Conservation (phyloP, 2,329 filamentous ascomycete genomes). For the Mycosphaerelloides madeirae region DNA sequence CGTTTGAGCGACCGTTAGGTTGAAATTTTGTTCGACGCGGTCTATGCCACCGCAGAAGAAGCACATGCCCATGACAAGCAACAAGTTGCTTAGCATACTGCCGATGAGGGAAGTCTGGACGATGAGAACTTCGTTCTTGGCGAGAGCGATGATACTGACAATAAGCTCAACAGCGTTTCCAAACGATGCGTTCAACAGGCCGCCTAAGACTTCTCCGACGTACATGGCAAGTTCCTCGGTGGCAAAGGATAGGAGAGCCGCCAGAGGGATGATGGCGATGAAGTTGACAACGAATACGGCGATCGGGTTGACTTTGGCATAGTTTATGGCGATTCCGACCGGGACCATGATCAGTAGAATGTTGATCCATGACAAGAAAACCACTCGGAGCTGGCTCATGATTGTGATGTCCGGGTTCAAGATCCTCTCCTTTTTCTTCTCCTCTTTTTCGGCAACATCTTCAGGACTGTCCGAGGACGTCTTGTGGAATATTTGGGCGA, state of each 20-base stretch:
- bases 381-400: conserved; percentile 60
- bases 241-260: conserved; percentile 78
- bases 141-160: conserved; percentile 77
- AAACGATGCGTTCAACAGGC: conserved; percentile 84
- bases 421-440: conserved; percentile 21
- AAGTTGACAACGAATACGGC: conserved; percentile 81
- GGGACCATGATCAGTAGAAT: conserved; percentile 73
- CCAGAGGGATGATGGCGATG: conserved; percentile 84
- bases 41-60: conserved; percentile 84
- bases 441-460: conserved; percentile 11
- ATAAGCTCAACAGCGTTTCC: conserved; percentile 52
- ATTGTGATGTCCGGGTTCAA: conserved; percentile 27
- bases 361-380: conserved; percentile 83
- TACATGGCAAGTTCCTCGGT: conserved; percentile 84
- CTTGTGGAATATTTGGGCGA: conserved; percentile 19
- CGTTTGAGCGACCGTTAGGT: conserved; percentile 85
- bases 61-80: conserved; percentile 85
- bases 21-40: conserved; percentile 80
- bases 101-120: conserved; percentile 91
- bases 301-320: conserved; percentile 54
- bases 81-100: conserved; percentile 83
- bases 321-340: conserved; percentile 68
- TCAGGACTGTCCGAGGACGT: conserved; percentile 18
- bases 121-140: conserved; percentile 69
- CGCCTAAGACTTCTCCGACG: conserved; percentile 76